Evolutionary conservation across 805 yeast genomes (phyloP).

Genomic region (Suhomyces prunicola): DNA sequence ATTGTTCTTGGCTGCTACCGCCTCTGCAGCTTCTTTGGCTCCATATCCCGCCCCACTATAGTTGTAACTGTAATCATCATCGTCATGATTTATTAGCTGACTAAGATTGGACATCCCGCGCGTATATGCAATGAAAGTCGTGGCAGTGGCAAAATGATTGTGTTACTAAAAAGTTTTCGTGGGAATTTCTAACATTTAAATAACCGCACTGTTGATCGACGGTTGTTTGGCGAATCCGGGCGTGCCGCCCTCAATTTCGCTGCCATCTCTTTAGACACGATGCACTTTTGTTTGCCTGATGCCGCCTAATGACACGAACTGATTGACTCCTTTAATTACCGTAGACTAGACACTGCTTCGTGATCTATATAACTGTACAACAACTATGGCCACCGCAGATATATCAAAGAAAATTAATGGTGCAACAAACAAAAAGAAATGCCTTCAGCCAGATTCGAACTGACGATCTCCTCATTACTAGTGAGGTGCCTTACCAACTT

Average conservation of each 20-base stretch:
- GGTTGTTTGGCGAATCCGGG: not conserved
- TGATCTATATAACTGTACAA: too few species aligned
- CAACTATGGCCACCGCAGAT: too few species aligned
- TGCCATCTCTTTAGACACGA: not conserved
- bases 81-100: conserved; percentile 24
- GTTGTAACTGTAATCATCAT: conserved; percentile 14
- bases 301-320: not conserved
- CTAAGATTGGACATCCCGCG: conserved; percentile 24
- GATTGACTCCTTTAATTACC: too few species aligned
- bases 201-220: not conserved
- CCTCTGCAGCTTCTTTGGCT: not conserved
- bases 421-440: not conserved
- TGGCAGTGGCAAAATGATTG: conserved; percentile 2
- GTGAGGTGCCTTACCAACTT: conserved; percentile 17
- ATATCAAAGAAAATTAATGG: too few species aligned
- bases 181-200: conserved; percentile 5
- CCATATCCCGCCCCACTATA: conserved; percentile 4
- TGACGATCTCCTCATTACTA: conserved; percentile 18
- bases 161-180: conserved; percentile 1
- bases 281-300: not conserved
- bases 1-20: conserved; percentile 2
- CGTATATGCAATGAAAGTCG: not conserved
- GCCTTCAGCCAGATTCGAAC: conserved; percentile 19
- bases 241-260: not conserved
- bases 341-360: too few species aligned